These are phyloP conservation scores for Polygonum maritimum DNA, from an alignment of 148 eudicot genomes.

Conservation along the genomic window DNA sequence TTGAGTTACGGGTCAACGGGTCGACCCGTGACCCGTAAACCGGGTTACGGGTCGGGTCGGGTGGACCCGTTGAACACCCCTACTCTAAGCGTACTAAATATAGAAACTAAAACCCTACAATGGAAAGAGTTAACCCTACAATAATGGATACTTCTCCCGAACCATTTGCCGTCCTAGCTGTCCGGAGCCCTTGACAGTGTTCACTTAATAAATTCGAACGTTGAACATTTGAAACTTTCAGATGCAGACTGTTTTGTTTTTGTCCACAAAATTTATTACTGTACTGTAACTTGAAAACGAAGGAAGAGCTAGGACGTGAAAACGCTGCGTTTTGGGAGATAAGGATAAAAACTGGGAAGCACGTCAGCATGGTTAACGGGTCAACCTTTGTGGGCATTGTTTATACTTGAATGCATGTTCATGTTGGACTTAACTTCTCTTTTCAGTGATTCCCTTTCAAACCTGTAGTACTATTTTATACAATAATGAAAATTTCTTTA, in stretches of 20 bases:
- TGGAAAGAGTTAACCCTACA: no score
- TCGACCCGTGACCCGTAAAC: no score
- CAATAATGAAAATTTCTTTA: background rate
- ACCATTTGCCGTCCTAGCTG: background rate
- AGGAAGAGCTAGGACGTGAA: background rate
- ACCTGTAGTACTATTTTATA: background rate
- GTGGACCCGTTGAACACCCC: no score
- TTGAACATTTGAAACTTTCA: background rate
- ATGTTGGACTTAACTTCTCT: background rate
- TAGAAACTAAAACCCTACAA: no score
- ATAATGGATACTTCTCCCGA: no score
- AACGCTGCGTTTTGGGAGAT: background rate
- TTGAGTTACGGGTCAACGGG: no score
- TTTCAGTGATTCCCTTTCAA: background rate
- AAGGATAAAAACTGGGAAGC: background rate
- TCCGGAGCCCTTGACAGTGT: background rate
- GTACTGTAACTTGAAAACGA: background rate
- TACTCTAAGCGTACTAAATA: no score
- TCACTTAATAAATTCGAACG: background rate
- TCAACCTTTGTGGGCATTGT: constrained; percentile 6
- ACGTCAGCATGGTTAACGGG: constrained; percentile 2
- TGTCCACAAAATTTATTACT: background rate
- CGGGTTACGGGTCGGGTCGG: no score
- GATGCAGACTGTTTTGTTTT: background rate
- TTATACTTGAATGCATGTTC: background rate